phyloP scores from a whole-genome alignment of 176 grass and related monocot species.

The Hsuehochloa calcarea region DNA sequence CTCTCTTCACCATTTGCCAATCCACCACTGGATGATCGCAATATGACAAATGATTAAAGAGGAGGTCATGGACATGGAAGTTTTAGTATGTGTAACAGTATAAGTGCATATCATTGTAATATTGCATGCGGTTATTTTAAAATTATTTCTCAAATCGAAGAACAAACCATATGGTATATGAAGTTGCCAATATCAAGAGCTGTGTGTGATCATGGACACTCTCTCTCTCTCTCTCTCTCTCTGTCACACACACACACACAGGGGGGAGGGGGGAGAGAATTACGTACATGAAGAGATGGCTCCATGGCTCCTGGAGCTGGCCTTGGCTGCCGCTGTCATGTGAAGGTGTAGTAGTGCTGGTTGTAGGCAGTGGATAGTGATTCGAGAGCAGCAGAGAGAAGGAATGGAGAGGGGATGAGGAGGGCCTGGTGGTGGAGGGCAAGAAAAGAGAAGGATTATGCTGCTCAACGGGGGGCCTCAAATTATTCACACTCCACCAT shows the following conservation, averaged over 20 bases:
- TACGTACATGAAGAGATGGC: constrained; percentile 47
- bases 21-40: constrained; percentile 35
- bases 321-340: constrained; percentile 32
- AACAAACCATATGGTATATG: not conserved
- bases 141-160: not conserved
- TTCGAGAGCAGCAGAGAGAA: constrained; percentile 54
- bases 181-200: not conserved
- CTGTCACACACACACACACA: not conserved
- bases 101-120: constrained; percentile 1
- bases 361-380: constrained; percentile 44
- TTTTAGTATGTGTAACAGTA: not conserved
- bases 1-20: constrained; percentile 54
- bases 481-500: constrained; percentile 74
- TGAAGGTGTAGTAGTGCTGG: constrained; percentile 5
- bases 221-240: too few species aligned
- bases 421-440: constrained; percentile 29
- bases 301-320: constrained; percentile 59
- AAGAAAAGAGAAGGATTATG: constrained; percentile 40
- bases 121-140: not conserved
- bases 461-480: constrained; percentile 51
- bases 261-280: constrained; percentile 23
- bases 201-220: not conserved
- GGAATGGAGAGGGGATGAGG: constrained; percentile 37
- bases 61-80: not conserved
- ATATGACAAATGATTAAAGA: not conserved